These are phyloP conservation scores for Lachnellula suecica DNA, from an alignment of 2,329 filamentous ascomycete genomes.

Conservation along the genomic window DNA sequence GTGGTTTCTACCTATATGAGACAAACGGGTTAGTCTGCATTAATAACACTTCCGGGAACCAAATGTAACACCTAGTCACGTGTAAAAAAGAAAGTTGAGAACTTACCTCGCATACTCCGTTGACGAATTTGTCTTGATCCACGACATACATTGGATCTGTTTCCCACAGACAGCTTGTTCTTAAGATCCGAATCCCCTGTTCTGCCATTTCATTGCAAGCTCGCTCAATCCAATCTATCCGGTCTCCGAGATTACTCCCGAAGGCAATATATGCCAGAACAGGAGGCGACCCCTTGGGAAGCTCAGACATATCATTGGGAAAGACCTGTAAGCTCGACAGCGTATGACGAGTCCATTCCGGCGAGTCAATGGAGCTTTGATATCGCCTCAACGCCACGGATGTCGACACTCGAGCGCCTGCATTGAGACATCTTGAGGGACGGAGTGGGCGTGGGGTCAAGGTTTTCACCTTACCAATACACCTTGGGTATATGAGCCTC, in stretches of 20 bases:
- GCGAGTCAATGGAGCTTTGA: constrained; percentile 5
- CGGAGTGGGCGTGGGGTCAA: not conserved
- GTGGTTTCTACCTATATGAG: constrained; percentile 71
- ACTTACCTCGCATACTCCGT: constrained; percentile 87
- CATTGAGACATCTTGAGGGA: not conserved
- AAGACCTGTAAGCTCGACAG: constrained; percentile 1
- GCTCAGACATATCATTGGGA: not conserved
- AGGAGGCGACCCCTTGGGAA: not conserved
- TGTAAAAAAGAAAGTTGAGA: not conserved
- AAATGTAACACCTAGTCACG: not conserved
- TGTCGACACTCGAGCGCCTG: not conserved
- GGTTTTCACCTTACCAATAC: not conserved
- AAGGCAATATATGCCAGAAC: constrained; percentile 78
- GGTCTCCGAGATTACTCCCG: constrained; percentile 89
- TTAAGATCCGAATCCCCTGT: constrained; percentile 68
- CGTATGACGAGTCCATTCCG: constrained; percentile 21
- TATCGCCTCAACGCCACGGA: not conserved
- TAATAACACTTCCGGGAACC: not conserved
- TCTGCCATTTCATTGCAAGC: constrained; percentile 78
- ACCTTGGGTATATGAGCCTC: constrained; percentile 8
- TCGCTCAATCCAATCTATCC: constrained; percentile 79
- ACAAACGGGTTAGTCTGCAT: not conserved
- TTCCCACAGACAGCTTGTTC: constrained; percentile 89
- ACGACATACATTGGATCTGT: constrained; percentile 96
- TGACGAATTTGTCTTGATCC: constrained; percentile 85